Base-by-base conservation (phyloP, 495 filamentous ascomycete species). In the Hypoxylon trugodes region DNA sequence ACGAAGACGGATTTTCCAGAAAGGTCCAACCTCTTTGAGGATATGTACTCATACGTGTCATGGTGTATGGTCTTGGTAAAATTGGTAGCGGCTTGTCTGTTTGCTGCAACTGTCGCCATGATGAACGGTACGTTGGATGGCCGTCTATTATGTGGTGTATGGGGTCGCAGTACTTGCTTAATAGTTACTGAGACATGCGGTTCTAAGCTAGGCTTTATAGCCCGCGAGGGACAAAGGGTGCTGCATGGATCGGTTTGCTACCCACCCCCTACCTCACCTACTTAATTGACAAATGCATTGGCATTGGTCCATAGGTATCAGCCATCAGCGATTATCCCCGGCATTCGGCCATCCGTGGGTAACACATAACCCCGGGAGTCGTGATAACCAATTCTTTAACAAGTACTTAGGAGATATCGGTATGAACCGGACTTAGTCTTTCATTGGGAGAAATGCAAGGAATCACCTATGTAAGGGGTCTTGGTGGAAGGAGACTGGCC, bases 1-100 rank as follows among this genome's bases (percentile, higher is more conserved):
- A 88, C 75, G 24, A 85, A 70, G 6, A 82, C 82, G 6, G 81
- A 82, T 68, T 79, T 85, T 22, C 81, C 82, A n/a, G 66, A 51
- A 10, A 86, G 76, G 64, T 78, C 66, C 7, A 71, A 19, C 33
- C 70, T 75, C 24, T 69, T 64, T n/a, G 70, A 62, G 12, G 67
- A 62, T 30, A 77, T 74, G 21, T 64, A 70, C 8, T 70, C 61
- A 52, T 81, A 82, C 0, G 75, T 78, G 49, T 80, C 76, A 13
- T 64, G 55, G 59, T 74, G 69, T 48, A 42, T 18, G 16, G 48
- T 73, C 9, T 46, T 38, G 4, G 57, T 72, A 43, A 71, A 72
- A 7, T 28, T 54, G 24, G 5, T 19, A 18, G 61, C 46, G 4
- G 47, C 67, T 16, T 48, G 9, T 5, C 10, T 0, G 19, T 70